Evolutionary conservation across 768 basidiomycete species (phyloP).

Genomic region (Leccinum variicolor): DNA sequence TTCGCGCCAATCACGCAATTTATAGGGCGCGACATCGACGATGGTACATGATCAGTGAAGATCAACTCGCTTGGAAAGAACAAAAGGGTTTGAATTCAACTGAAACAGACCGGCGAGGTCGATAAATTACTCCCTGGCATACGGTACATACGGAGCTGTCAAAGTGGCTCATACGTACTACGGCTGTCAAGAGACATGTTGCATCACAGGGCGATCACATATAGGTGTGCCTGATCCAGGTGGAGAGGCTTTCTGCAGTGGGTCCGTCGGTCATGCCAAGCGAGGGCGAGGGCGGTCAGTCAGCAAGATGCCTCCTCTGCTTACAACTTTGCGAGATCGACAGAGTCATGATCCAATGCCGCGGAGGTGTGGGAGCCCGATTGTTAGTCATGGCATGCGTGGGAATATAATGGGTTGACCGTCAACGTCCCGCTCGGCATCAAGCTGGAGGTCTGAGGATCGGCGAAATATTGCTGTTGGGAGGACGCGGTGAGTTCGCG

Average conservation of each 20-base stretch:
- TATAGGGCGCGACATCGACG: neutral
- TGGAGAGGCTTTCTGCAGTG: too few relatives aligned
- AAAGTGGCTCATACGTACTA: neutral
- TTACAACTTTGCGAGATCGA: neutral
- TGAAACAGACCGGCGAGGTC: neutral
- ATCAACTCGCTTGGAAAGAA: neutral
- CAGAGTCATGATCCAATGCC: conserved; percentile 2
- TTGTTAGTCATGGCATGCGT: neutral
- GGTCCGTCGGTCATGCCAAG: neutral
- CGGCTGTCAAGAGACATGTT: neutral
- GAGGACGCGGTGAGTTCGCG: conserved; percentile 8
- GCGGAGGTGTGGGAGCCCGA: conserved; percentile 6
- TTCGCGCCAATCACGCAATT: neutral
- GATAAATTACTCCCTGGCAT: neutral
- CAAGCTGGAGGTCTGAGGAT: neutral
- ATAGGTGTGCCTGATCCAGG: neutral
- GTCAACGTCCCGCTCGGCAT: neutral
- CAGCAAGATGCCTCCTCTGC: too few relatives aligned
- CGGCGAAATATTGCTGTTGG: neutral
- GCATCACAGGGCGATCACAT: neutral
- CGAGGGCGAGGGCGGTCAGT: neutral
- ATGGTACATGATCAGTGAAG: too few relatives aligned
- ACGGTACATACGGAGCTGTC: neutral
- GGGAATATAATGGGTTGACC: neutral
- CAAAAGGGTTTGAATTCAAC: neutral